Evolutionary conservation across 176 grass and related monocot species (phyloP), one percentile per base, ranked within the genome.

Genomic region (Panicum miliaceum): DNA sequence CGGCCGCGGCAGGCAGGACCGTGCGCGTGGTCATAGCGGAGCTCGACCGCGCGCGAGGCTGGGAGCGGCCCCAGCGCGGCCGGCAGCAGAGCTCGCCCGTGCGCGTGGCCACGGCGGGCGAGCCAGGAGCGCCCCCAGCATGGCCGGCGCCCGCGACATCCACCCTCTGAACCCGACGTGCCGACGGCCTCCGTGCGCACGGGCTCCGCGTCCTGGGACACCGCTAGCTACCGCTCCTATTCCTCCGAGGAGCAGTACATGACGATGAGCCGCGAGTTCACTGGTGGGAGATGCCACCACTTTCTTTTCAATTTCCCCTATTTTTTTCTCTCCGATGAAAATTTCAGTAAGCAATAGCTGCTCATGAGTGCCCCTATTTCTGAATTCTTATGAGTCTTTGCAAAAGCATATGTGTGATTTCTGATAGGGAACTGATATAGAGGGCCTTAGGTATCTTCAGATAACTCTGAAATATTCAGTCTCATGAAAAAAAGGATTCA

Each of bases 121-220:
- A n/a, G n/a, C n/a, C n/a, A n/a, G n/a, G n/a, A n/a, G n/a, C n/a
- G n/a, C n/a, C n/a, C n/a, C n/a, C n/a, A n/a, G n/a, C n/a, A n/a
- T n/a, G n/a, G n/a, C n/a, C n/a, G n/a, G n/a, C n/a, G n/a, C n/a
- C 85, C 96, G 93, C 23, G 93, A 95, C 88, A 93, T 99, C 84
- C 91, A 92, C 83, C 73, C 87, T 7, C 66, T 97, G 54, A 91
- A 6, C 60, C 83, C 37, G 37, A 51, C 65, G 15, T 72, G 43
- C 12, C 67, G 38, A 14, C 81, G 75, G 65, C 81, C 27, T 48
- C 92, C 59, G 43, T 85, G 77, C 78, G 83, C 78, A 9, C 85
- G 3, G 74, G 68, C 2, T 70, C 71, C 73, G 56, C 73, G 27
- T 63, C 56, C 38, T 89, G 94, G 90, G 85, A 98, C 73, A 86